These are phyloP conservation scores for Fusarium sublunatum DNA, from an alignment of 2,329 filamentous ascomycete species.

Conservation along the genomic window DNA sequence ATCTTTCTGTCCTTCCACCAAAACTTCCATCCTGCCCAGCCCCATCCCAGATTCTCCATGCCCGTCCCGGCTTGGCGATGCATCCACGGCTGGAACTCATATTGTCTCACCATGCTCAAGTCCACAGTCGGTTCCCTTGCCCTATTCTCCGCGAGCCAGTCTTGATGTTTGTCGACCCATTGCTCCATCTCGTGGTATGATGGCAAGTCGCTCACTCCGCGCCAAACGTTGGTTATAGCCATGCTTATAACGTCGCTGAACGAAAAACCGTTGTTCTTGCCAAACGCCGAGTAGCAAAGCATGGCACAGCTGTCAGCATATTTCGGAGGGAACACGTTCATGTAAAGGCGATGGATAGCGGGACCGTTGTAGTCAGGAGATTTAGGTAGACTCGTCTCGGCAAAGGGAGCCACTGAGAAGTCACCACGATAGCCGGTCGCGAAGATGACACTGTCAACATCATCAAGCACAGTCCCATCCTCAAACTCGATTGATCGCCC, in stretches of 20 bases:
- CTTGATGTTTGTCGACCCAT: constrained; percentile 25
- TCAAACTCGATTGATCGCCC: constrained; percentile 29
- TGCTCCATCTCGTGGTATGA: constrained; percentile 7
- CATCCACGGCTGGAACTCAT: constrained; percentile 51
- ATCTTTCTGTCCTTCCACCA: constrained; percentile 54
- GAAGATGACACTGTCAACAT: constrained; percentile 18
- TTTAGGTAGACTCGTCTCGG: constrained; percentile 8
- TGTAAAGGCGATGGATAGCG: constrained; percentile 8
- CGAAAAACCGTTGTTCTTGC: constrained; percentile 30
- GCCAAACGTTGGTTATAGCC: constrained; percentile 28
- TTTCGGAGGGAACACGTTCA: constrained; percentile 27
- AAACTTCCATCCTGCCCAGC: constrained; percentile 55
- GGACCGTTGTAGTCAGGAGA: background rate
- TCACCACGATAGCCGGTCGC: constrained; percentile 14
- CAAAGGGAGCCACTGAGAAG: constrained; percentile 22
- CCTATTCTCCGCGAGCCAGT: constrained; percentile 24
- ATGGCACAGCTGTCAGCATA: constrained; percentile 22
- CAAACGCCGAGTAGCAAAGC: constrained; percentile 29
- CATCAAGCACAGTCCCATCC: constrained; percentile 19
- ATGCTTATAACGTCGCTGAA: constrained; percentile 37
- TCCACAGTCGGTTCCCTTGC: constrained; percentile 10
- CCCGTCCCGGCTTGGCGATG: constrained; percentile 56
- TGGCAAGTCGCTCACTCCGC: constrained; percentile 10
- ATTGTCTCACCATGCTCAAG: constrained; percentile 45
- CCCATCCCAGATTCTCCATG: constrained; percentile 56